Conservation (phyloP, 2,329 filamentous ascomycete genomes). For the Leptodontidium sp. region DNA sequence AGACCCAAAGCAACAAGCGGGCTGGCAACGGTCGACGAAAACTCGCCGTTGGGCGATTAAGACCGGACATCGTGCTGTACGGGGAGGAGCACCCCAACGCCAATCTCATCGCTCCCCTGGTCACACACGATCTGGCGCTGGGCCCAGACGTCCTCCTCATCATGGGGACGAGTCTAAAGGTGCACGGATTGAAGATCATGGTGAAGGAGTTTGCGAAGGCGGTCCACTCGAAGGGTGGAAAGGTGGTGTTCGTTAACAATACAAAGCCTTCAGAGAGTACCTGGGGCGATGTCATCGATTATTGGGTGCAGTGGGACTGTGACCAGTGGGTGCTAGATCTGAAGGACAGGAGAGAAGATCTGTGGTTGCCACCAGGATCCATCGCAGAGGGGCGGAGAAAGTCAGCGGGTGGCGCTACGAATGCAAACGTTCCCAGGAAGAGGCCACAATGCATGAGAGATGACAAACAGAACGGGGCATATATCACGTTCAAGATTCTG, state of each 20-base stretch:
- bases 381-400: conserved; percentile 31
- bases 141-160: conserved; percentile 74
- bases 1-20: conserved; percentile 66
- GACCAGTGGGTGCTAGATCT: conserved; percentile 76
- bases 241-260: conserved; percentile 76
- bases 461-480: conserved; percentile 43
- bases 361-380: conserved; percentile 44
- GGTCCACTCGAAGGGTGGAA: conserved; percentile 70
- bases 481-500: conserved; percentile 44
- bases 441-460: conserved; percentile 41
- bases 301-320: conserved; percentile 79
- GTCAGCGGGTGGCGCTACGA: conserved; percentile 15
- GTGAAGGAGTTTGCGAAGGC: conserved; percentile 76
- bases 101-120: conserved; percentile 72
- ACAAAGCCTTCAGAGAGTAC: conserved; percentile 76
- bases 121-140: conserved; percentile 71
- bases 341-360: conserved; percentile 43
- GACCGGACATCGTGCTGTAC: conserved; percentile 78
- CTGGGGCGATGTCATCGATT: conserved; percentile 78
- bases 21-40: conserved; percentile 72
- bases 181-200: conserved; percentile 76
- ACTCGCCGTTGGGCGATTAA: conserved; percentile 71
- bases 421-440: conserved; percentile 22
- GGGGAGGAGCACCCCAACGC: conserved; percentile 76
- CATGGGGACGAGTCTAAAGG: conserved; percentile 74